Evolutionary conservation across 2,329 filamentous ascomycete genomes (phyloP), one percentile per base, ranked within the genome.

Genomic region (Fusarium irregulare): DNA sequence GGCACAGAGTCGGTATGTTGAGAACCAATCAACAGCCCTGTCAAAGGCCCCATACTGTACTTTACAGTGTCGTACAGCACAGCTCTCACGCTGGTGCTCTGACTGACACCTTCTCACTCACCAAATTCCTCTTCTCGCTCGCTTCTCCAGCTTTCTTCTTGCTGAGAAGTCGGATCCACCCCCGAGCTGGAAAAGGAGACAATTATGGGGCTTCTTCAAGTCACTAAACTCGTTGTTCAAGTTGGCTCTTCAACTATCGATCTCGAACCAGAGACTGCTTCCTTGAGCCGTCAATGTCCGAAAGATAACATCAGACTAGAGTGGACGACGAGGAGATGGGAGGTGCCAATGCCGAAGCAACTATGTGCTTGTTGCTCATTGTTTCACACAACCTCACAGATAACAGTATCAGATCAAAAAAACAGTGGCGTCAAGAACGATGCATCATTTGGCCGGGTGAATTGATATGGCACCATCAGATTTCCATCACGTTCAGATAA

Each of bases 11-110:
- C 48, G 28, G 50, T 56, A 61, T 65, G 68, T 69, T 71, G 68
- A 68, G 68, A 61, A 54, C 68, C 68, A 71, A 71, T 69, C 53
- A 69, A 46, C 27, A 53, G 34, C 37, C 41, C 41, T 57, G 37
- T 28, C 27, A 28, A 14, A 37, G 25, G 12, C 40, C 20, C 60
- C 21, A 21, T 37, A 41, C 41, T 34, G 40, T 59, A 46, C 40
- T 40, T 21, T 46, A 49, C 49, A 21, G 20, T 44, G 28, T 20
- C 20, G 34, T 34, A 44, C 66, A 66, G 66, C 50, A 44, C 66
- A 66, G 66, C 50, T 57, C 40, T 16, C 45, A 45, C 16, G 23
- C 32, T 50, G 18, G 42, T 60, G 28, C 42, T 34, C 34, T 46
- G 32, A 32, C 46, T 46, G 32, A 32, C 46, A 21, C 32, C 45